A percentile compares a stretch with the other conserved stretches of the same genome.
phyloP scores from a whole-genome alignment of 2,329 filamentous ascomycete species.

The Cyanodermella asteris region DNA sequence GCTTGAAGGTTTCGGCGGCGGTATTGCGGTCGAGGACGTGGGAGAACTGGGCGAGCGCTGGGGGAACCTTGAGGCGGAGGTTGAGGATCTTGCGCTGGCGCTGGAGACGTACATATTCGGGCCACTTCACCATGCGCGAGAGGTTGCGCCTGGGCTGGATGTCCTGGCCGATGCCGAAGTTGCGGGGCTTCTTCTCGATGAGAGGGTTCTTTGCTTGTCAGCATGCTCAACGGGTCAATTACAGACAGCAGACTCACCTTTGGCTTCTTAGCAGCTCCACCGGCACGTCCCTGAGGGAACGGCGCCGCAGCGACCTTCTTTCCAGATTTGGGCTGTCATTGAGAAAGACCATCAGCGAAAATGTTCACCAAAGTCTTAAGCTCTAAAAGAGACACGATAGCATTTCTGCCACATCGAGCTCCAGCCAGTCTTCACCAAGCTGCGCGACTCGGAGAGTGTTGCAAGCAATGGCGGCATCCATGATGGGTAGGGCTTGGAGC shows the following conservation, averaged over 20 bases:
- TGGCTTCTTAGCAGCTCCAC: constrained; percentile 67
- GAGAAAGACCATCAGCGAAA: constrained; percentile 91
- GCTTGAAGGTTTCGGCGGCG: constrained; percentile 92
- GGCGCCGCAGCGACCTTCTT: constrained; percentile 97
- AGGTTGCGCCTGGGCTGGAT: constrained; percentile 93
- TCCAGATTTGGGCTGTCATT: constrained; percentile 79
- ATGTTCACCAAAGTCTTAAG: constrained; percentile 63
- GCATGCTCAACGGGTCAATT: constrained; percentile 4
- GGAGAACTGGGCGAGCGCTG: constrained; percentile 93
- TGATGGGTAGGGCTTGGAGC: too few species aligned
- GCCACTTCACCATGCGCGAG: constrained; percentile 98
- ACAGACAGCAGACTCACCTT: constrained; percentile 48
- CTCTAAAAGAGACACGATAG: constrained; percentile 61
- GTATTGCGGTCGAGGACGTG: constrained; percentile 93
- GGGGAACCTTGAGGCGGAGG: constrained; percentile 95
- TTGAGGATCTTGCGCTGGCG: constrained; percentile 90
- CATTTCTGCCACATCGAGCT: constrained; percentile 32
- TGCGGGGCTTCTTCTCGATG: constrained; percentile 90
- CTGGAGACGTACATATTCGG: constrained; percentile 96
- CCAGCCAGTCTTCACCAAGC: constrained; percentile 32
- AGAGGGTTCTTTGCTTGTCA: constrained; percentile 64
- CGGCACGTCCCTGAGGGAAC: constrained; percentile 85
- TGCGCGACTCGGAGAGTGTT: too few species aligned
- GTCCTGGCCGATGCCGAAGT: constrained; percentile 98
- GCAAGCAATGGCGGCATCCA: too few species aligned